A percentile compares a stretch with the other conserved stretches of the same genome.
Conservation (phyloP, 306 rosid species). For the Calophaca sinica region DNA sequence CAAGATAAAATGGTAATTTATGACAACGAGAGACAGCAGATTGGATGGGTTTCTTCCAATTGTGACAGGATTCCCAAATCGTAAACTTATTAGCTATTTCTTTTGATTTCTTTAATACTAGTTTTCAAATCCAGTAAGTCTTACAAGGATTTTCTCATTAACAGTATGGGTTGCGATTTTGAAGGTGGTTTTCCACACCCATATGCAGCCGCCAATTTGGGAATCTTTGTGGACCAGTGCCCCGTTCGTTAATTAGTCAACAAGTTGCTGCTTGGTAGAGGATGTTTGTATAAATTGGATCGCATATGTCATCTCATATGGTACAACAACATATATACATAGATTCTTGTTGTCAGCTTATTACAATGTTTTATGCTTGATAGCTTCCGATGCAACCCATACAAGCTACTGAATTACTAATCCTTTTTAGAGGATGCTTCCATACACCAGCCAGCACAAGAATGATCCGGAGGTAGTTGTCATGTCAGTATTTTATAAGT, state of each 20-base stretch:
- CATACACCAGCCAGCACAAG: background rate
- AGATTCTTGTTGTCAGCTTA: constrained; percentile 27
- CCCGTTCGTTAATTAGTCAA: constrained; percentile 40
- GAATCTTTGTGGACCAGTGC: constrained; percentile 44
- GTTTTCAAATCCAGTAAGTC: constrained; percentile 30
- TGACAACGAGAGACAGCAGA: constrained; percentile 79
- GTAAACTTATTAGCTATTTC: constrained; percentile 42
- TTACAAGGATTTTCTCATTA: constrained; percentile 40
- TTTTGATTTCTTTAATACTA: constrained; percentile 31
- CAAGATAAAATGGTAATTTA: constrained; percentile 77
- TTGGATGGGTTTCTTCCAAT: constrained; percentile 78
- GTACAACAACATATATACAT: constrained; percentile 33
- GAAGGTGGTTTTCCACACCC: constrained; percentile 50
- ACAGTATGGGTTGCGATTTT: constrained; percentile 61
- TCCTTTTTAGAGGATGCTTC: constrained; percentile 1
- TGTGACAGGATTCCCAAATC: constrained; percentile 69
- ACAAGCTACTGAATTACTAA: constrained; percentile 32
- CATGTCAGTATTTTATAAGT: constrained; percentile 15
- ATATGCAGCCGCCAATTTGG: constrained; percentile 51
- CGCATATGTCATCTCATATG: constrained; percentile 14
- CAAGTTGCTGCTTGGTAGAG: constrained; percentile 27
- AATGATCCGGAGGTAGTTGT: background rate
- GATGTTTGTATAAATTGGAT: constrained; percentile 38
- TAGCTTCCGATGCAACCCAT: background rate
- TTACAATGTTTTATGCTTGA: constrained; percentile 34